Evolutionary conservation across 1,284 basidiomycete species (phyloP).

Genomic region (Leccinum holopus): DNA sequence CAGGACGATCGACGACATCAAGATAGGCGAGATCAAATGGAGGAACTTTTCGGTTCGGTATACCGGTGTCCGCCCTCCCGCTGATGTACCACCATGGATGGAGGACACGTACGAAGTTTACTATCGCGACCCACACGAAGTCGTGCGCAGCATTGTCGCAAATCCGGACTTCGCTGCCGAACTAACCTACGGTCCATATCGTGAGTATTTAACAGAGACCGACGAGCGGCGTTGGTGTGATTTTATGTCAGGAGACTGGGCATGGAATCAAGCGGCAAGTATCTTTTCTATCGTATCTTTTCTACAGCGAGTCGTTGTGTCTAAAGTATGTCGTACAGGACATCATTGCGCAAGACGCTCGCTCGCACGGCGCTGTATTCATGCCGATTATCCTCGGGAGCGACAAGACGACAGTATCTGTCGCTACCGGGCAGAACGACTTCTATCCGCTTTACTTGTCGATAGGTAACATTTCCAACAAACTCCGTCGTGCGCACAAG

Average conservation of each 20-base stretch:
- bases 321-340: neutral
- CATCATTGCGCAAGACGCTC: neutral
- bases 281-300: neutral
- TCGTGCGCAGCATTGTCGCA: neutral
- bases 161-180: neutral
- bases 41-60: neutral
- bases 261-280: neutral
- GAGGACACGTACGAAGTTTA: neutral
- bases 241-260: neutral
- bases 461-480: neutral
- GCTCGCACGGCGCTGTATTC: neutral
- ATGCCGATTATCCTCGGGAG: neutral
- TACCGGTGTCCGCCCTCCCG: neutral
- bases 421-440: neutral
- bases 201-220: neutral
- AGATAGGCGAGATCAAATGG: neutral
- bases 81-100: neutral
- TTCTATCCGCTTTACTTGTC: neutral
- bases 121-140: neutral
- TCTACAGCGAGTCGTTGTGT: no score
- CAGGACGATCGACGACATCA: neutral
- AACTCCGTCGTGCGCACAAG: neutral
- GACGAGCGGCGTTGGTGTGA: neutral
- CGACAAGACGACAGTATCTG: neutral
- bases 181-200: neutral